Percentiles rank a stretch among this genome's conserved stretches.
Conservation (phyloP, 225 moss, liverwort and hornwort genomes). For the Pseudisothecium myosuroides region DNA sequence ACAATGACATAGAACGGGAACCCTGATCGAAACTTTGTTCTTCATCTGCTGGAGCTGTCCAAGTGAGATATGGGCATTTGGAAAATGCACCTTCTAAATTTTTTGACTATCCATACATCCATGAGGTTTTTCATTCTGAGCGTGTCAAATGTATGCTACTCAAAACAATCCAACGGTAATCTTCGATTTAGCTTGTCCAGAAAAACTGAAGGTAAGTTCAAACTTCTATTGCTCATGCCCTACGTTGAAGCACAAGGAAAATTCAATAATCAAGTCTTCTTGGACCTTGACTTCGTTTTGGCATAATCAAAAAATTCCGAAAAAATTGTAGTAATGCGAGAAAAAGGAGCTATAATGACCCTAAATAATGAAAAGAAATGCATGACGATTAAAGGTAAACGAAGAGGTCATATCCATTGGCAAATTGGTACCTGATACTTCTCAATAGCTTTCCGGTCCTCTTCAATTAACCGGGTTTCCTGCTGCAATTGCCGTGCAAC, state of each 20-base stretch:
- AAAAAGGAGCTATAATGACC: not conserved
- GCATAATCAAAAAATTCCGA: not conserved
- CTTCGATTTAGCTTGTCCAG: not conserved
- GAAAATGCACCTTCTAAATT: not conserved
- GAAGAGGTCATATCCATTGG: not conserved
- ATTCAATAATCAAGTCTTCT: not conserved
- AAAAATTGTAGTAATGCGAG: not conserved
- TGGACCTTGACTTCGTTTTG: not conserved
- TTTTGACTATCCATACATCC: not conserved
- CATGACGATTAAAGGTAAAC: not conserved
- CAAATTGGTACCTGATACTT: constrained; percentile 65
- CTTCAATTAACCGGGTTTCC: constrained; percentile 82
- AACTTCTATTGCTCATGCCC: not conserved
- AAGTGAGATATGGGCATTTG: not conserved
- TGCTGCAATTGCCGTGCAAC: constrained; percentile 85
- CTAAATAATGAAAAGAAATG: not conserved
- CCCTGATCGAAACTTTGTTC: not conserved
- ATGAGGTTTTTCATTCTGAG: not conserved
- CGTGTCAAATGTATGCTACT: not conserved
- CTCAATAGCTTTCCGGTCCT: constrained; percentile 89
- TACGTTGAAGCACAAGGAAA: not conserved
- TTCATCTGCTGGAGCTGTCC: not conserved
- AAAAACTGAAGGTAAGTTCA: not conserved
- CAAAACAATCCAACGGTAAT: not conserved
- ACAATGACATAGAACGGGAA: not conserved